A percentile compares a stretch with the other conserved stretches of the same genome.
phyloP scores from a whole-genome alignment of 2,329 filamentous ascomycete species.

The Alternaria brassicicola region DNA sequence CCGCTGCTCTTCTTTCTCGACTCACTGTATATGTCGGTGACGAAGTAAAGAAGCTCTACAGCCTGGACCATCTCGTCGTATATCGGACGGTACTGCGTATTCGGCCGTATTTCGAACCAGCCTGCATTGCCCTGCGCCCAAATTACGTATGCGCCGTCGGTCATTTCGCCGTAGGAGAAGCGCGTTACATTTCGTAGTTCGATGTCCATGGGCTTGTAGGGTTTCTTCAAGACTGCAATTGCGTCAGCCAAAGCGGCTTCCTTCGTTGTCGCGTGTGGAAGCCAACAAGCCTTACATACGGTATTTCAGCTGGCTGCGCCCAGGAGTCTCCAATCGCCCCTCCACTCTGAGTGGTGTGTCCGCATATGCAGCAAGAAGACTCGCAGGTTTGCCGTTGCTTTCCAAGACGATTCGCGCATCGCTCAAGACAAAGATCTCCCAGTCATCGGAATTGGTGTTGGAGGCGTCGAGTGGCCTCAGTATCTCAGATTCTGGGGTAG shows the following conservation, averaged over 20 bases:
- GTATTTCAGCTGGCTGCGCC: slow-evolving; percentile 35
- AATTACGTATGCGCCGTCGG: slow-evolving; percentile 63
- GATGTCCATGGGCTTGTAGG: slow-evolving; percentile 50
- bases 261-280: neutral
- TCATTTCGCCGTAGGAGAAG: slow-evolving; percentile 59
- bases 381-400: slow-evolving; percentile 57
- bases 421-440: slow-evolving; percentile 66
- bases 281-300: slow-evolving; percentile 27
- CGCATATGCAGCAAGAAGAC: slow-evolving; percentile 65
- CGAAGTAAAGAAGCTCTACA: slow-evolving; percentile 67
- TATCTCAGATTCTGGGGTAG: slow-evolving; percentile 43
- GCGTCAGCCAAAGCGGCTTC: slow-evolving; percentile 13
- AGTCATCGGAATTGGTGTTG: slow-evolving; percentile 56
- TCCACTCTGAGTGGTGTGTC: slow-evolving; percentile 67
- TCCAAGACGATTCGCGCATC: slow-evolving; percentile 68
- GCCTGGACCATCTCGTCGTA: slow-evolving; percentile 68
- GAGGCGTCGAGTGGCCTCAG: slow-evolving; percentile 51
- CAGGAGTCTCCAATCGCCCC: slow-evolving; percentile 59
- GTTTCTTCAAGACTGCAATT: slow-evolving; percentile 40
- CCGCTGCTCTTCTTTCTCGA: slow-evolving; percentile 50
- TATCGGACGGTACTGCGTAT: slow-evolving; percentile 61
- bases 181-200: slow-evolving; percentile 60
- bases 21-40: slow-evolving; percentile 62
- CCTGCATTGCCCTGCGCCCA: slow-evolving; percentile 71
- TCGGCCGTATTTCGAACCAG: slow-evolving; percentile 71